Evolutionary conservation across 768 basidiomycete genomes (phyloP), one percentile per base, ranked within the genome.

Genomic region (Naganishia kalamii): DNA sequence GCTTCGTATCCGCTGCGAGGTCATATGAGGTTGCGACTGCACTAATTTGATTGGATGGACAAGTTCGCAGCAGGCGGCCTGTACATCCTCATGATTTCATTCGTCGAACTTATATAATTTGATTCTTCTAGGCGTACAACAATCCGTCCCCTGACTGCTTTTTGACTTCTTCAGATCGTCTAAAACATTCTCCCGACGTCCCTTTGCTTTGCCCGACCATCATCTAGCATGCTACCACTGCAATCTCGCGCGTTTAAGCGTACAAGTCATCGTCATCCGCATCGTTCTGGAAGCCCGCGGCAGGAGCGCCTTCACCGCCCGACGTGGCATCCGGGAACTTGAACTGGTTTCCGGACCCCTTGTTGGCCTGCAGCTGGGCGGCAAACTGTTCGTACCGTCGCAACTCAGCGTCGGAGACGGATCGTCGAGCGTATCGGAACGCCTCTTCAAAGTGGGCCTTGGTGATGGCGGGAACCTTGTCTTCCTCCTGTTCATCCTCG

Each of bases 311-410:
- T 19, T 70, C 71, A 21, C 60, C 71, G 19, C 35, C 71, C 5
- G 51, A 80, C 13, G 74, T 79, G 59, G 85, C 83, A 71, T 93
- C 93, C 32, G 96, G 96, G 92, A 99, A 99, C 83, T 90, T 93
- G 87, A 99, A 99, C 78, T 86, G 88, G 80, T 87, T 88, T 51
- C 94, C 93, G 75, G 96, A 92, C 48, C 75, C 74, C 62, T 75
- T 69, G n/a, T 72, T 74, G 52, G 76, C 75, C 60, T 75, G 74
- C 37, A 79, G 71, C 29, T 73, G 76, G 83, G 92, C 92, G 37
- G 93, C 81, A 79, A 98, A 98, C 87, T 96, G 92, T 84, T 98
- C 94, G 79, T 98, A 99, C 60, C 93, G 87, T 73, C 93, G 85
- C 80, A 98, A 94, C 75, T 98, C 94, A 69, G 89, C 86, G 75